Evolutionary conservation across 2,329 filamentous ascomycete species (phyloP).

Genomic region (Exophiala phaeomuriformis): DNA sequence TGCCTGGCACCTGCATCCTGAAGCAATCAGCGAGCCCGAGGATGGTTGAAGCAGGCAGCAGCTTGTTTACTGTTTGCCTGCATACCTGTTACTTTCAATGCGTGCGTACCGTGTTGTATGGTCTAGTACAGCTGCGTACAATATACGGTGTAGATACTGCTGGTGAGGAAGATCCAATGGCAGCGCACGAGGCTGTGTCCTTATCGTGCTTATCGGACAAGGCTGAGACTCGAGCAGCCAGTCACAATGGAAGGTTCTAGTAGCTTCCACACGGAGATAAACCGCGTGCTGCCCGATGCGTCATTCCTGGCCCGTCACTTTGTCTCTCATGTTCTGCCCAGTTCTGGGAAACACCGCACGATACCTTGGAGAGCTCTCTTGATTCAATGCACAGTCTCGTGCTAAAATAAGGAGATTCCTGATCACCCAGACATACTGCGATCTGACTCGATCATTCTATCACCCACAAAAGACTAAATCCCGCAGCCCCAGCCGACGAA

Average conservation of each 20-base stretch:
- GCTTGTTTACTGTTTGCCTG: too few relatives aligned
- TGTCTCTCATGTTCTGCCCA: background rate
- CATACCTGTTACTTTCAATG: too few relatives aligned
- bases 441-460: constrained; percentile 21
- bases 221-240: background rate
- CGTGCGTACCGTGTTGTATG: too few relatives aligned
- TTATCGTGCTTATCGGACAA: background rate
- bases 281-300: background rate
- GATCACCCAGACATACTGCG: constrained; percentile 1
- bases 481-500: constrained; percentile 9
- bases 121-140: too few relatives aligned
- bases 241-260: constrained; percentile 10
- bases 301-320: constrained; percentile 2
- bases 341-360: background rate
- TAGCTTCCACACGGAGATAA: constrained; percentile 5
- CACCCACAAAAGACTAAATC: constrained; percentile 16
- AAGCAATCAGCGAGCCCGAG: too few relatives aligned
- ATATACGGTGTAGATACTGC: too few relatives aligned
- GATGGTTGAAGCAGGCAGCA: too few relatives aligned
- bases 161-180: too few relatives aligned
- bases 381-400: background rate
- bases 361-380: background rate
- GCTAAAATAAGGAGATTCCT: background rate
- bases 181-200: too few relatives aligned
- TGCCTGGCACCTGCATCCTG: too few relatives aligned